phyloP scores from a whole-genome alignment of 2,329 filamentous ascomycete species.

The Aureobasidium sp. region DNA sequence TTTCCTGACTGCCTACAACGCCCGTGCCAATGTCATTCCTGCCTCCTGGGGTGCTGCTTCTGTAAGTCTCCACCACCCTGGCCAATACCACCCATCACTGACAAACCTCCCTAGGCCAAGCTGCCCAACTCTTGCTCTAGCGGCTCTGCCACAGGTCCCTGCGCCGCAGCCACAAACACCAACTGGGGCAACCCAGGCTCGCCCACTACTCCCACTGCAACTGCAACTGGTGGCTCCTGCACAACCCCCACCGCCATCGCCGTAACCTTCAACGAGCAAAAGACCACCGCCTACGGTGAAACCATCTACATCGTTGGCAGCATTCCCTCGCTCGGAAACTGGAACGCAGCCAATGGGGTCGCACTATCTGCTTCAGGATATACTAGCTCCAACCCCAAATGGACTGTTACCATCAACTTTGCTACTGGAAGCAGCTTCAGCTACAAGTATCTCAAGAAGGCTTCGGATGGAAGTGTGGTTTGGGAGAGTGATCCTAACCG shows the following conservation, averaged over 20 bases:
- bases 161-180: constrained; percentile 22
- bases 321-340: constrained; percentile 49
- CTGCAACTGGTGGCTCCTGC: constrained; percentile 19
- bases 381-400: constrained; percentile 50
- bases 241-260: constrained; percentile 27
- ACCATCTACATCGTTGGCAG: constrained; percentile 58
- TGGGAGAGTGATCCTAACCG: constrained; percentile 56
- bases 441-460: constrained; percentile 59
- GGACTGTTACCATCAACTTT: constrained; percentile 49
- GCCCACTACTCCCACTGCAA: constrained; percentile 18
- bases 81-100: constrained; percentile 12
- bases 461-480: constrained; percentile 42
- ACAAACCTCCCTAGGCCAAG: constrained; percentile 15
- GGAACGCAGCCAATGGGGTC: constrained; percentile 48
- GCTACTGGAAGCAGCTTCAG: constrained; percentile 46
- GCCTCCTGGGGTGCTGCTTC: constrained; percentile 45
- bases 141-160: constrained; percentile 21
- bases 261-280: constrained; percentile 54
- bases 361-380: constrained; percentile 52
- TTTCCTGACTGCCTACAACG: constrained; percentile 54
- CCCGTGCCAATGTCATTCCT: constrained; percentile 48
- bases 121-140: constrained; percentile 19
- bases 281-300: constrained; percentile 51
- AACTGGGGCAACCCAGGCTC: constrained; percentile 23
- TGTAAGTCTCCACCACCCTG: constrained; percentile 16